Percentiles rank a stretch among this genome's conserved stretches.
Evolutionary conservation across 2,329 filamentous ascomycete genomes (phyloP).

Genomic region (Geoglossum cookeanum): DNA sequence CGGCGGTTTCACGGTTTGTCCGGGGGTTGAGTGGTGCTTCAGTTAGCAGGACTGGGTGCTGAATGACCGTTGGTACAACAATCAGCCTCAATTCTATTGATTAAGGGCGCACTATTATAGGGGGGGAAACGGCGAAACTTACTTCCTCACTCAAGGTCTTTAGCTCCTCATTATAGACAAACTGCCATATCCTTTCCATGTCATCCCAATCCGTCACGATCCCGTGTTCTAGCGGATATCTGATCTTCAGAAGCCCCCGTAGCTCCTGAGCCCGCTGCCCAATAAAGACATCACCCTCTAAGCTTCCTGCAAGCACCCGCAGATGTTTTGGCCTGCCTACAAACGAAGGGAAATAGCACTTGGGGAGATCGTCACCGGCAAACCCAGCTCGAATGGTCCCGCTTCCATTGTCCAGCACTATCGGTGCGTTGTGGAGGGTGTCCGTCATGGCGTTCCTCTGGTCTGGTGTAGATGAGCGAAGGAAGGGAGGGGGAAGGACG

Average conservation of each 20-base stretch:
- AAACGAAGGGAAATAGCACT: constrained; percentile 94
- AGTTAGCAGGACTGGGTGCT: constrained; percentile 90
- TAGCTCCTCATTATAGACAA: constrained; percentile 86
- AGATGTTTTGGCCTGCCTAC: constrained; percentile 92
- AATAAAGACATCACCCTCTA: constrained; percentile 95
- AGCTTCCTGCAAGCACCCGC: constrained; percentile 81
- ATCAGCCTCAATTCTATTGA: neutral
- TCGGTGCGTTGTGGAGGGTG: constrained; percentile 83
- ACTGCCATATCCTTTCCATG: constrained; percentile 99
- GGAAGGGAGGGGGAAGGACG: neutral
- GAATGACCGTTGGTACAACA: neutral
- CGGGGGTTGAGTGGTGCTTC: constrained; percentile 91
- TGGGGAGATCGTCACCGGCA: constrained; percentile 85
- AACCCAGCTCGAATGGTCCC: constrained; percentile 95
- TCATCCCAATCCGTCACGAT: constrained; percentile 99
- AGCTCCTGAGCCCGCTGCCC: constrained; percentile 81
- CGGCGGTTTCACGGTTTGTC: constrained; percentile 86
- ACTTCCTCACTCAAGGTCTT: constrained; percentile 97
- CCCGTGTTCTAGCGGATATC: constrained; percentile 88
- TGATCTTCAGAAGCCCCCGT: constrained; percentile 83
- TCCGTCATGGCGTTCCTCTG: constrained; percentile 35
- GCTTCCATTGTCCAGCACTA: constrained; percentile 97
- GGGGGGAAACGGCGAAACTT: constrained; percentile 13
- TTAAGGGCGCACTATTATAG: neutral
- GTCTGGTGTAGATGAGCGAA: neutral